A percentile compares a stretch with the other conserved stretches of the same genome.
Evolutionary conservation across 2,329 filamentous ascomycete genomes (phyloP).

Genomic region (Lecanicillium sp.): DNA sequence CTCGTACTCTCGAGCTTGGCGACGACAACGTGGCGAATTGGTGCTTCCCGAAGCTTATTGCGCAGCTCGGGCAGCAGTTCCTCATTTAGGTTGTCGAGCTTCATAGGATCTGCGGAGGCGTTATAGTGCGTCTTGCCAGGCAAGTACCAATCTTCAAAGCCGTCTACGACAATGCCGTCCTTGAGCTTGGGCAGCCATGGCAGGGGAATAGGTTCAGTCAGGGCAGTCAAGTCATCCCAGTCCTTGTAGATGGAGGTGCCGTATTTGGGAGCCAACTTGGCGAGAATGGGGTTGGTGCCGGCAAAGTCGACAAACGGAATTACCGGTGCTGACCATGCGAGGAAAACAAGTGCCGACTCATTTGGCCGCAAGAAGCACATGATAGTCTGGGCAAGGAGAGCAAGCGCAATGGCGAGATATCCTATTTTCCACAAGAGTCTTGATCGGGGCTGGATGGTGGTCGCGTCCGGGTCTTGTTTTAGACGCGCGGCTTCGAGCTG

Average conservation of each 20-base stretch:
- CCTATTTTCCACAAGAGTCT: slow-evolving; percentile 6
- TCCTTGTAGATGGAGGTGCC: not conserved
- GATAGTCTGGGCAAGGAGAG: slow-evolving; percentile 18
- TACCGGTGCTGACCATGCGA: slow-evolving; percentile 25
- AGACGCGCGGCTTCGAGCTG: not conserved
- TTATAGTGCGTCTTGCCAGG: slow-evolving; percentile 31
- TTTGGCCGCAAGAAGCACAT: slow-evolving; percentile 17
- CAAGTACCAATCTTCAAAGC: slow-evolving; percentile 20
- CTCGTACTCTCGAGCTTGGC: slow-evolving; percentile 35
- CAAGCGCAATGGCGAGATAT: slow-evolving; percentile 15
- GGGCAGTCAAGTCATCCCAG: not conserved
- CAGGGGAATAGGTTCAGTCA: not conserved
- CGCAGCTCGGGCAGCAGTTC: slow-evolving; percentile 19
- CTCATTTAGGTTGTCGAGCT: slow-evolving; percentile 28
- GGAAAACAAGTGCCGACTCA: slow-evolving; percentile 22
- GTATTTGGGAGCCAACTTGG: not conserved
- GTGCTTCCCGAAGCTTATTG: slow-evolving; percentile 18
- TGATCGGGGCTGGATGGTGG: not conserved
- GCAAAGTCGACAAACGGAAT: slow-evolving; percentile 26
- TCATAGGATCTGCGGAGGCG: slow-evolving; percentile 27
- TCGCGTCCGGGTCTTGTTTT: not conserved
- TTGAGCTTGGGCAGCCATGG: slow-evolving; percentile 34
- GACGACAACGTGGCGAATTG: slow-evolving; percentile 33
- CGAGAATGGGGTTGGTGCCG: not conserved
- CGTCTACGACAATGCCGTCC: slow-evolving; percentile 24